Percentiles rank a stretch among this genome's conserved stretches.
These are phyloP conservation scores for Trichophyton mentagrophytes DNA, from an alignment of 2,329 filamentous ascomycete genomes.

Conservation along the genomic window DNA sequence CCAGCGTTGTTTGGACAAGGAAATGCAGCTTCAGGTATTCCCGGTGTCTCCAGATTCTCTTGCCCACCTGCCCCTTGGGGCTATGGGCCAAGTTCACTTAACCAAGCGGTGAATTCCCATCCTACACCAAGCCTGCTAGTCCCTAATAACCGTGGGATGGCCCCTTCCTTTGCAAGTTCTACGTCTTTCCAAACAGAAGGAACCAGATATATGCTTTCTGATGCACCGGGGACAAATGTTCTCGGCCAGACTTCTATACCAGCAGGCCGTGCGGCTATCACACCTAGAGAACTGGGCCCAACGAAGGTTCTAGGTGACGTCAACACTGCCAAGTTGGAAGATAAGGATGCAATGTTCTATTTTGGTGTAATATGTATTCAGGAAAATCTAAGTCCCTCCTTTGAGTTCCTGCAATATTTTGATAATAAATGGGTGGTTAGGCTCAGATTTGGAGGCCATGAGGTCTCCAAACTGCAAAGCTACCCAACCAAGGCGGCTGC, in stretches of 20 bases:
- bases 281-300: not conserved
- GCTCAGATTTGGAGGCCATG: constrained; percentile 22
- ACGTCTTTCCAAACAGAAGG: not conserved
- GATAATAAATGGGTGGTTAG: constrained; percentile 17
- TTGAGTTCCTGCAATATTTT: constrained; percentile 16
- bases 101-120: not conserved
- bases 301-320: constrained; percentile 7
- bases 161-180: not conserved
- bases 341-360: constrained; percentile 19
- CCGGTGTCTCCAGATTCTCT: not conserved
- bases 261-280: not conserved
- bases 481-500: constrained; percentile 13
- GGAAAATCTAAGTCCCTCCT: constrained; percentile 17
- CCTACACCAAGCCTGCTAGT: not conserved
- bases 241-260: not conserved
- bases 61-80: not conserved
- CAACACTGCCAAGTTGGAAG: constrained; percentile 9
- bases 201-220: no score
- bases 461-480: constrained; percentile 12
- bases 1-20: not conserved
- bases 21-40: not conserved
- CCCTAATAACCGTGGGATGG: not conserved
- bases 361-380: constrained; percentile 22
- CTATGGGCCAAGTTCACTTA: not conserved
- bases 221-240: not conserved